A percentile compares a stretch with the other conserved stretches of the same genome.
Conservation (phyloP, 352 stramenopile genomes). For the Globisporangium middletonii region DNA sequence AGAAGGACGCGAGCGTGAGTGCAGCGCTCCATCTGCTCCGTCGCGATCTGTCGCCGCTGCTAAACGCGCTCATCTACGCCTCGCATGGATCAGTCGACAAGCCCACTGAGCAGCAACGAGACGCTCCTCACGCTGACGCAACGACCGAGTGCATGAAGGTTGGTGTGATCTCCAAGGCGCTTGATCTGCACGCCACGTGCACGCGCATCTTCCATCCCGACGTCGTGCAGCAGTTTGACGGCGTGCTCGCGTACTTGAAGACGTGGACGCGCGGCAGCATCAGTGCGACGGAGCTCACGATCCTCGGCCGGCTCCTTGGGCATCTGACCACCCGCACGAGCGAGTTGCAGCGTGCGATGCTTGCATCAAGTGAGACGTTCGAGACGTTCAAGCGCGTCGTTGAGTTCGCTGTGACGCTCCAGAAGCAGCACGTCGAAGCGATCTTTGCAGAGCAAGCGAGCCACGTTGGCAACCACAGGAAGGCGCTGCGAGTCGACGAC, state of each 20-base stretch:
- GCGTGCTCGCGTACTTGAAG: constrained; percentile 35
- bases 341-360: constrained; percentile 26
- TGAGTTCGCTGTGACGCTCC: constrained; percentile 26
- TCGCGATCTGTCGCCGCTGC: constrained; percentile 17
- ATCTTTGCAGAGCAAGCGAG: background rate
- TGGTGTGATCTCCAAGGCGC: constrained; percentile 24
- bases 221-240: constrained; percentile 35
- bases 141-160: constrained; percentile 6
- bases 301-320: constrained; percentile 31
- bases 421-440: constrained; percentile 21
- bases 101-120: background rate
- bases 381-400: constrained; percentile 29
- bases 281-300: constrained; percentile 34
- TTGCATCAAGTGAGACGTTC: constrained; percentile 12
- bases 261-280: constrained; percentile 25
- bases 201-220: constrained; percentile 43
- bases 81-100: constrained; percentile 7
- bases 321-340: constrained; percentile 32
- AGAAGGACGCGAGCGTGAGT: constrained; percentile 1
- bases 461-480: too few species aligned
- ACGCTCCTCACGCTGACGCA: constrained; percentile 3
- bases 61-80: constrained; percentile 31
- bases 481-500: background rate
- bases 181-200: constrained; percentile 49
- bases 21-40: constrained; percentile 23